Evolutionary conservation across 1,284 basidiomycete genomes (phyloP), one percentile per base, ranked within the genome.

Genomic region (Termitomyces sp.): DNA sequence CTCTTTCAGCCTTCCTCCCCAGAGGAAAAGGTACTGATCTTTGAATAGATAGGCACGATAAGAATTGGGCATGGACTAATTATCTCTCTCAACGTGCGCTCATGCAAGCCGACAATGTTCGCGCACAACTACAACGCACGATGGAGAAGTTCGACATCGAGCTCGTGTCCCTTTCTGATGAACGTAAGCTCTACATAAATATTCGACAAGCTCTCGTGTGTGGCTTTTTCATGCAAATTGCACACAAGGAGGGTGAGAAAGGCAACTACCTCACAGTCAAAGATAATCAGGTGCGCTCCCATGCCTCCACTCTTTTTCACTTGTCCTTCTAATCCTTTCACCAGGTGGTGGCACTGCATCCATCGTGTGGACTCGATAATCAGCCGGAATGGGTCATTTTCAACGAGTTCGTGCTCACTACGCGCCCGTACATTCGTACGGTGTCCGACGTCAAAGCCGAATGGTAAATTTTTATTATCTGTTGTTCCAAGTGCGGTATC

Each of bases 221-320:
- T 66, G 96, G 95, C 0, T 99, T 94, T 80, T 99, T 99, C 75
- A 98, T 98, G 96, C 96, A 98, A 69, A 86, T 96, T 7, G 96
- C 95, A 5, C 94, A 98, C 71, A 93, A 92, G 69, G 92, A 94
- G 66, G 92, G 92, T n/a, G 90, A 93, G 65, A 94, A 93, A 75
- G 84, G 84, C 2, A 81, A 76, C 56, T 95, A 95, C 69, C 67
- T 86, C 61, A 98, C 94, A 0, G 86, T 97, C 60, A 98, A 98
- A 74, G 94, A 98, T 68, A 93, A 95, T 66, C 93, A 95, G 75
- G 86, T 82, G 61, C 47, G 77, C 67, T 21, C 13, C 39, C 47
- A 10, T 12, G 48, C 17, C 24, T 41, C n/a, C 3, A 33, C 17
- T 30, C 21, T 41, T 1, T 33, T 33, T 12, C 7, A 15, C 39